Evolutionary conservation across 768 basidiomycete species (phyloP), one percentile per base, ranked within the genome.

Genomic region (Pilatotrama ljubarskyi): DNA sequence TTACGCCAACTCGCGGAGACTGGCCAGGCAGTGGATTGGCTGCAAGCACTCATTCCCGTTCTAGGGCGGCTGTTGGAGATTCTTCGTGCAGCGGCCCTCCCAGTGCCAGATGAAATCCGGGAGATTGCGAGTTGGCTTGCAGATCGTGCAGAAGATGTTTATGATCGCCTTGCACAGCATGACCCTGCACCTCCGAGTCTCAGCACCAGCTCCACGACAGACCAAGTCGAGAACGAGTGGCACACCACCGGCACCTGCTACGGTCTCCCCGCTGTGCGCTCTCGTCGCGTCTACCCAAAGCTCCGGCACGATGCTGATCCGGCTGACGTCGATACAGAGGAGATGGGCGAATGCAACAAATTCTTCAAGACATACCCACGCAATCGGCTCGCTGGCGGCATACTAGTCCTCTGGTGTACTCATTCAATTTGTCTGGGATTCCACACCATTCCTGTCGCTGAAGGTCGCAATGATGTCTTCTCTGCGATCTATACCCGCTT

Each of bases 401-500:
- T 63, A 24, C 42, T 59, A 3, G 62, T 63, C 2, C 57, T 63
- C 7, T 63, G 62, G 62, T 63, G 62, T 38, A 25, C 13, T 4
- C 62, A 63, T 29, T 54, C 58, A 3, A 50, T 63, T n/a, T 63
- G 62, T 42, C 32, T 63, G 0, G 62, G 62, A 9, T 63, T 63
- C 35, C 62, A 63, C 24, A 54, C 51, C 52, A 78, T 77, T 20
- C 76, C 75, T 0, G 44, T 61, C 11, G 71, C 66, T 1, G 76
- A 77, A 60, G 76, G 76, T 3, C 43, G 72, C 1, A 76, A 78
- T 55, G 73, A 77, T 62, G 74, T 77, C 0, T 78, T 78, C 55
- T 76, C 72, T 2, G 76, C 77, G 0, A 63, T 78, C 1, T 63
- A 75, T 14, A 78, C 76, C 1, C 63, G 64, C 1, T 77, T 72